These are phyloP conservation scores for Myriosclerotinia curreyana DNA, from an alignment of 2,329 filamentous ascomycete genomes.

Conservation along the genomic window DNA sequence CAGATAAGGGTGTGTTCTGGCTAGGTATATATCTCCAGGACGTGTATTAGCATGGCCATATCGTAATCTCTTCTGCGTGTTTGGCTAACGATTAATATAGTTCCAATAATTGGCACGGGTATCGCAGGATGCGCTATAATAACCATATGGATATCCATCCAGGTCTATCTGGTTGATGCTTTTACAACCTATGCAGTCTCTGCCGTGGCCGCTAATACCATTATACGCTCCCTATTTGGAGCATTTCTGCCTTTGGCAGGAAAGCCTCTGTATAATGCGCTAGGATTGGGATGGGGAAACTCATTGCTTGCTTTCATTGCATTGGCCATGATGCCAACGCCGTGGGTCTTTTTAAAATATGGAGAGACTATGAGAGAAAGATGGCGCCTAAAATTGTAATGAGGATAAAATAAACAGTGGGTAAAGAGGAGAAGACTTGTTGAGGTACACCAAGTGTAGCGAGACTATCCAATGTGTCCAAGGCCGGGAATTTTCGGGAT, in stretches of 20 bases:
- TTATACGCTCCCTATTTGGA: conserved; percentile 39
- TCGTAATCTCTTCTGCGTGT: no score
- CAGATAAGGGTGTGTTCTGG: conserved; percentile 53
- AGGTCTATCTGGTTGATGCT: conserved; percentile 52
- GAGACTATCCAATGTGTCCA: no score
- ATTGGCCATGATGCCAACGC: conserved; percentile 49
- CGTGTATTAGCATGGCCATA: no score
- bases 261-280: conserved; percentile 46
- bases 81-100: conserved; percentile 38
- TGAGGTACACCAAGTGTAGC: no score
- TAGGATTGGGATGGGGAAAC: conserved; percentile 45
- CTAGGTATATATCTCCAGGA: no score
- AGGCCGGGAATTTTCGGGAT: no score
- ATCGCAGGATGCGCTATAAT: conserved; percentile 50
- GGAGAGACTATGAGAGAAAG: neutral
- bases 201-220: conserved; percentile 42
- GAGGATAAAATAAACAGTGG: no score
- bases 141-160: conserved; percentile 31
- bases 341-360: conserved; percentile 40
- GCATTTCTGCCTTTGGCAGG: conserved; percentile 55
- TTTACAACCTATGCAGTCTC: conserved; percentile 39
- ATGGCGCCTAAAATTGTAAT: no score
- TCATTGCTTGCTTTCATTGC: conserved; percentile 40
- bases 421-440: no score
- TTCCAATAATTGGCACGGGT: conserved; percentile 51